phyloP scores from a whole-genome alignment of 1,284 basidiomycete genomes.

The Filobasidium uniguttulatum region DNA sequence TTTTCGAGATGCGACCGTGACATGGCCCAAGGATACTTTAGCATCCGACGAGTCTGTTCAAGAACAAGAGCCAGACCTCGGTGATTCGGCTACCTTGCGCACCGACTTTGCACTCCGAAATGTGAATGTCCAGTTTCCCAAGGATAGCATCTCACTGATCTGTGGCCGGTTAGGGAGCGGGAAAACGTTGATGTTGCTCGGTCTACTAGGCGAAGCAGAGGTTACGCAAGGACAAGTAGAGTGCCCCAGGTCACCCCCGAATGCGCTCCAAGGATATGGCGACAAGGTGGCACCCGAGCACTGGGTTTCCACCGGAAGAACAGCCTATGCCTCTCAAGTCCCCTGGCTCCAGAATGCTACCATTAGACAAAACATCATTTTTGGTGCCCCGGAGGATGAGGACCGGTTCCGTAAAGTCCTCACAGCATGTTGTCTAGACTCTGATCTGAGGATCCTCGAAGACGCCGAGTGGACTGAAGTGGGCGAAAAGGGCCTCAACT shows the following conservation, averaged over 20 bases:
- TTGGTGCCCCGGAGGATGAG: conserved; percentile 53
- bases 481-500: conserved; percentile 46
- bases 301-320: conserved; percentile 48
- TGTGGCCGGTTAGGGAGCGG: conserved; percentile 55
- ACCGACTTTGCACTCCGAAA: conserved; percentile 59
- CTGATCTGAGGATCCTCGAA: conserved; percentile 60
- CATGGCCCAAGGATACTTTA: conserved; percentile 75
- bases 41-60: not conserved
- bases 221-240: conserved; percentile 52
- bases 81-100: conserved; percentile 37
- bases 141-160: conserved; percentile 60
- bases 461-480: conserved; percentile 66
- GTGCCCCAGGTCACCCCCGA: conserved; percentile 69
- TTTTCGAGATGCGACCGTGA: conserved; percentile 68
- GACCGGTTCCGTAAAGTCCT: conserved; percentile 56
- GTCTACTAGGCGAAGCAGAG: conserved; percentile 82
- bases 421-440: conserved; percentile 62
- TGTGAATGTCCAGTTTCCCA: conserved; percentile 61
- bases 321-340: conserved; percentile 62
- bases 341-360: conserved; percentile 59
- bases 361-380: conserved; percentile 49
- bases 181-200: conserved; percentile 64
- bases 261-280: conserved; percentile 51
- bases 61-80: not conserved
- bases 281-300: conserved; percentile 41